phyloP scores from a whole-genome alignment of 2,329 filamentous ascomycete species.

The Cytospora piceicola region DNA sequence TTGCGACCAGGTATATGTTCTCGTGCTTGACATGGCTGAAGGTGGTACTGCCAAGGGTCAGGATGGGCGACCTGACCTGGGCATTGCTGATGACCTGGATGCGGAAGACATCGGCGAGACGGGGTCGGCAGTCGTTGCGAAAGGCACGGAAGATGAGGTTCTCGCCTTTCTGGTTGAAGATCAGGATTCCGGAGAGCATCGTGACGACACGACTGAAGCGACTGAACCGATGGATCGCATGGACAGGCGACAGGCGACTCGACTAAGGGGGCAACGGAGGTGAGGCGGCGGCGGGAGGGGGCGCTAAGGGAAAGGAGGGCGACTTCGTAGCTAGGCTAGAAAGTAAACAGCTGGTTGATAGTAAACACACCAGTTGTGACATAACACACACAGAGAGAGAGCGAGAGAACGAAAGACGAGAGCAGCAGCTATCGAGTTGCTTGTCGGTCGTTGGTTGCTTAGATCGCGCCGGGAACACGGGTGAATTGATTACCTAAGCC shows the following conservation, averaged over 20 bases:
- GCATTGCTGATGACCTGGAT: slow-evolving; percentile 99
- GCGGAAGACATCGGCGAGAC: slow-evolving; percentile 97
- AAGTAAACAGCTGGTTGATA: no score
- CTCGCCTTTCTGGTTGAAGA: slow-evolving; percentile 99
- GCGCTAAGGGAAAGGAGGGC: background rate
- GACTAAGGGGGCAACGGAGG: background rate
- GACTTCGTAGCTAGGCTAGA: no score
- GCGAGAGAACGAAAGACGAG: no score
- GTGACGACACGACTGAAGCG: background rate
- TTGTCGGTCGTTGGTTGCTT: background rate
- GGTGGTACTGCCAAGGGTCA: slow-evolving; percentile 95
- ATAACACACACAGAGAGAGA: no score
- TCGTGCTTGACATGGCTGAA: slow-evolving; percentile 99
- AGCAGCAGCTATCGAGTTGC: background rate
- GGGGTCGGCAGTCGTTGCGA: slow-evolving; percentile 95
- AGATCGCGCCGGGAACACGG: background rate
- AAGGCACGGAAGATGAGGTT: slow-evolving; percentile 99
- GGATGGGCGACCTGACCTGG: slow-evolving; percentile 94
- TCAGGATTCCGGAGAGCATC: slow-evolving; percentile 95
- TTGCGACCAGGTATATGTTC: slow-evolving; percentile 96
- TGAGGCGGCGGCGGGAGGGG: background rate
- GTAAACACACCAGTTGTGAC: no score
- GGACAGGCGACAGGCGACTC: background rate
- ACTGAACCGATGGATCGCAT: background rate
- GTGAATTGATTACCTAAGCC: slow-evolving; percentile 10